Conservation (phyloP, 331 rosid genomes). For the Phaseolus coccineus region DNA sequence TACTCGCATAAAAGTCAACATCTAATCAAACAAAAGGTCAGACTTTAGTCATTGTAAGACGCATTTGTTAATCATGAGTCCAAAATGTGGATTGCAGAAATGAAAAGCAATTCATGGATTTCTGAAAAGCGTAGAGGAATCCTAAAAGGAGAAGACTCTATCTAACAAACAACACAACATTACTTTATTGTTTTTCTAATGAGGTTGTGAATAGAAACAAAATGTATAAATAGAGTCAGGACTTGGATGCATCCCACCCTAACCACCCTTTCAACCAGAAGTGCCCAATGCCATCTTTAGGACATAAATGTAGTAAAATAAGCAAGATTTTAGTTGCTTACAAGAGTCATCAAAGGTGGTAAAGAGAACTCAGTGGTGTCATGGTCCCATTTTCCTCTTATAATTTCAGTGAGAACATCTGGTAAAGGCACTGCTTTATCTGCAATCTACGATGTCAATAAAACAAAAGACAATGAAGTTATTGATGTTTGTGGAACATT, state of each 20-base stretch:
- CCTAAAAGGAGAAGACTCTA: slow-evolving; percentile 15
- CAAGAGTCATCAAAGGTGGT: slow-evolving; percentile 97
- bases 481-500: slow-evolving; percentile 33
- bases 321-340: slow-evolving; percentile 56
- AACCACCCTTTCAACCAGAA: slow-evolving; percentile 6
- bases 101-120: not conserved
- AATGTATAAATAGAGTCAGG: slow-evolving; percentile 6
- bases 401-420: slow-evolving; percentile 66
- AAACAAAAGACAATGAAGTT: slow-evolving; percentile 32
- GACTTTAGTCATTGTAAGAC: not conserved
- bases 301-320: slow-evolving; percentile 27
- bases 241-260: not conserved
- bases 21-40: slow-evolving; percentile 2
- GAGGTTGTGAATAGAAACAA: not conserved
- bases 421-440: slow-evolving; percentile 55
- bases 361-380: slow-evolving; percentile 81
- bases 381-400: slow-evolving; percentile 90
- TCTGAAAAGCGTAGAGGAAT: slow-evolving; percentile 10
- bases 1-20: slow-evolving; percentile 14
- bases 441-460: slow-evolving; percentile 62
- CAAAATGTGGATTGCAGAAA: slow-evolving; percentile 17
- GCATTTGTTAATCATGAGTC: not conserved
- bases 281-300: not conserved
- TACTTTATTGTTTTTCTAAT: not conserved
- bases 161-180: not conserved